A percentile compares a stretch with the other conserved stretches of the same genome.
Evolutionary conservation across 2,329 filamentous ascomycete genomes (phyloP).

Genomic region (Trichophaea hybrida): DNA sequence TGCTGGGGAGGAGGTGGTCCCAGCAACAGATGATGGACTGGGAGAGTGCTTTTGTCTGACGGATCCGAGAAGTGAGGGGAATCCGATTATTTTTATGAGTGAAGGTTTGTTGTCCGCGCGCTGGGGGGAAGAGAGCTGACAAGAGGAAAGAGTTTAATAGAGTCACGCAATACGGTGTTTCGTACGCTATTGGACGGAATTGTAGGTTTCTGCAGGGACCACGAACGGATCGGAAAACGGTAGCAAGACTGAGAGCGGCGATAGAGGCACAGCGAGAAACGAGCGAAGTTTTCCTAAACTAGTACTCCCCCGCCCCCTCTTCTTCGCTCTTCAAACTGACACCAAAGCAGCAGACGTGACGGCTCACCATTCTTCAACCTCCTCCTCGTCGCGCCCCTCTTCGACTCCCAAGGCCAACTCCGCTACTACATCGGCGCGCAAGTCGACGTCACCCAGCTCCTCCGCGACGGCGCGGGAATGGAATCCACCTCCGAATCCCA

Average conservation of each 20-base stretch:
- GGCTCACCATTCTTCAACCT: conserved; percentile 66
- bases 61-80: conserved; percentile 57
- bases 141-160: conserved; percentile 49
- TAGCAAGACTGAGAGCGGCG: conserved; percentile 47
- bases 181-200: conserved; percentile 59
- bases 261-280: conserved; percentile 51
- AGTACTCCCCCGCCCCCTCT: conserved; percentile 34
- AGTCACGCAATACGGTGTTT: conserved; percentile 60
- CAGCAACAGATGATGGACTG: conserved; percentile 54
- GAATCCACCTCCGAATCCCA: conserved; percentile 38
- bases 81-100: conserved; percentile 65
- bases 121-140: conserved; percentile 9
- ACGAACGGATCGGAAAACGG: conserved; percentile 49
- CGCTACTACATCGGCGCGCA: conserved; percentile 61
- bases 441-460: conserved; percentile 54
- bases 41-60: conserved; percentile 66
- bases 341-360: conserved; percentile 44
- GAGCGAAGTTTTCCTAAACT: conserved; percentile 63
- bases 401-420: conserved; percentile 50
- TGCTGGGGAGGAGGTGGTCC: conserved; percentile 28
- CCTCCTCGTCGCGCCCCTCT: conserved; percentile 56
- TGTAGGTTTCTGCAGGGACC: conserved; percentile 68
- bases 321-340: neutral
- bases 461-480: conserved; percentile 51
- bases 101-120: conserved; percentile 40